Base-by-base conservation (phyloP, 768 basidiomycete species). In the Termitomyces sp. region DNA sequence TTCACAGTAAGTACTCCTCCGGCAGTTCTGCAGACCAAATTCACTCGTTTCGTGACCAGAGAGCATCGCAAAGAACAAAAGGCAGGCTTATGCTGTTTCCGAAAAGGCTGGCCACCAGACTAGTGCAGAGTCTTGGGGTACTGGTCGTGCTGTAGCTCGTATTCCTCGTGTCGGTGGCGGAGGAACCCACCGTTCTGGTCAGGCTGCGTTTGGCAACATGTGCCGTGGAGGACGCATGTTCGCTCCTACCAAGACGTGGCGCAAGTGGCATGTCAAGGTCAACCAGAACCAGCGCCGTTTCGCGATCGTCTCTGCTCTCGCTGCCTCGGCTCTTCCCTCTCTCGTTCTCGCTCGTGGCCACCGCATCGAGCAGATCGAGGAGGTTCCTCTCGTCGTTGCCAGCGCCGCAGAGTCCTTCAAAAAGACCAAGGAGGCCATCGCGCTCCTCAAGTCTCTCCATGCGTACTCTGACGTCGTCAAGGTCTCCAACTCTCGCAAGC, bases 201-300 rank as follows among this genome's bases (percentile, higher is more conserved):
- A 95, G 84, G 97, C 93, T 71, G 97, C 97, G 32, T 98, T 98
- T 78, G 97, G 97, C 69, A 98, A 98, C 89, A 98, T 99, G 97
- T 98, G 96, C 82, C 91, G 97, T 74, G 96, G 97, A 70, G 97
- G 97, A 80, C 93, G 97, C 70, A 98, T 99, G 97, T 98, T 99
- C 76, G 96, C 96, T 28, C 97, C 97, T 17, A 98, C 96, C 77
- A 98, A 97, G 82, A 91, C 85, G 70, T 98, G 95, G 96, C 89
- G 96, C 77, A 95, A 87, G 74, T 99, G 97, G 97, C 97, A 99
- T 78, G 90, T 98, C 80, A 99, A 98, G 80, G 91, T 98, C 58
- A 95, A 95, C 87, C 91, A 94, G 81, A 96, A 95, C 83, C 95
- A 98, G 77, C 91, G 91, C 72, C 90, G 97, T 62, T 99, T 93